phyloP scores from a whole-genome alignment of 106 monocot species.

The Triglochin maritima region DNA sequence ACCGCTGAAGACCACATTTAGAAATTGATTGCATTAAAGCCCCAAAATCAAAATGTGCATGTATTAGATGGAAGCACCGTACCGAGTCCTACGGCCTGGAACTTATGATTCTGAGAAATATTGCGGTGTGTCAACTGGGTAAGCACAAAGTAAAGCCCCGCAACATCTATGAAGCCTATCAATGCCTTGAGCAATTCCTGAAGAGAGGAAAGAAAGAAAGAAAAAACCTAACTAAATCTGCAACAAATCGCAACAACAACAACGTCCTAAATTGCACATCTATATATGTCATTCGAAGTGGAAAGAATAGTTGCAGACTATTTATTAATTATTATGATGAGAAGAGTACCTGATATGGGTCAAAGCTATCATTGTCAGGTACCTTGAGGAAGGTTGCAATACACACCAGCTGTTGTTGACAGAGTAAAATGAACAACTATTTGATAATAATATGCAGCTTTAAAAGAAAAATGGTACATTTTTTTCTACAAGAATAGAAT shows the following conservation, averaged over 20 bases:
- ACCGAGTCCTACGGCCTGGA: slow-evolving; percentile 97
- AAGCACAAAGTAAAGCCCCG: slow-evolving; percentile 91
- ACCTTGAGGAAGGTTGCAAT: slow-evolving; percentile 93
- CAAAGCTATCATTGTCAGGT: slow-evolving; percentile 81
- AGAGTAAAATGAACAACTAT: too few relatives aligned
- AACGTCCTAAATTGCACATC: too few relatives aligned
- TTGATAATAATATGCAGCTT: too few relatives aligned
- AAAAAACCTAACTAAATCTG: not conserved
- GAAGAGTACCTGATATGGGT: slow-evolving; percentile 74
- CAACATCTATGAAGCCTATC: slow-evolving; percentile 86
- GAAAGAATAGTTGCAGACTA: too few relatives aligned
- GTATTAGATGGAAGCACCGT: slow-evolving; percentile 1
- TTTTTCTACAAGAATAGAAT: not conserved
- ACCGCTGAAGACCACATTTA: too few relatives aligned
- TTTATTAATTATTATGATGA: too few relatives aligned
- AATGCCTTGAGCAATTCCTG: slow-evolving; percentile 82
- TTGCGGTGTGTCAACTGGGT: slow-evolving; percentile 95
- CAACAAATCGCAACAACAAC: too few relatives aligned
- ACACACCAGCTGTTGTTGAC: slow-evolving; percentile 61
- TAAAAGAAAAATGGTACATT: too few relatives aligned
- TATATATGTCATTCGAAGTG: too few relatives aligned
- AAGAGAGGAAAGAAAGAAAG: not conserved
- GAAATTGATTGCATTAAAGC: too few relatives aligned
- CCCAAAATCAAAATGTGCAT: too few relatives aligned
- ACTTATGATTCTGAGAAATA: slow-evolving; percentile 96